A percentile compares a stretch with the other conserved stretches of the same genome.
Conservation (phyloP, 225 moss, liverwort and hornwort species). For the Bryum argenteum region DNA sequence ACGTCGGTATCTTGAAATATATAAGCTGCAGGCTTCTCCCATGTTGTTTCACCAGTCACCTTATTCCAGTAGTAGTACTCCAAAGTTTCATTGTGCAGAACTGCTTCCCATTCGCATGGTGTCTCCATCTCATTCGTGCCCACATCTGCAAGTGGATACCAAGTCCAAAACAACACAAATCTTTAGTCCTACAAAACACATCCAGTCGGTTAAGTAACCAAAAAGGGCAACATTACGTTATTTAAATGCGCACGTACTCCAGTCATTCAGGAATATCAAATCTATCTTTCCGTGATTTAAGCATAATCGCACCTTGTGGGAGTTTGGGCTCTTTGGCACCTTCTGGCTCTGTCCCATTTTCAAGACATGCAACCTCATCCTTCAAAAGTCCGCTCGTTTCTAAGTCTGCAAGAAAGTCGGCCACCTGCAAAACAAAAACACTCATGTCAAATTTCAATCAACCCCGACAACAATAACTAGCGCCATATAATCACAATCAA, state of each 20-base stretch:
- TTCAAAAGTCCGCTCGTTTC: slow-evolving; percentile 65
- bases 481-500: background rate
- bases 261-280: slow-evolving; percentile 21
- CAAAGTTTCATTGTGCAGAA: slow-evolving; percentile 54
- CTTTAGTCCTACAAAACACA: background rate
- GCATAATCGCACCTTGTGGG: slow-evolving; percentile 34
- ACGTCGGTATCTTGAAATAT: slow-evolving; percentile 26
- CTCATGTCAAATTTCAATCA: slow-evolving; percentile 19
- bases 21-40: slow-evolving; percentile 64
- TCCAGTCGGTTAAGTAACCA: slow-evolving; percentile 1
- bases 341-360: slow-evolving; percentile 38
- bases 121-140: slow-evolving; percentile 23
- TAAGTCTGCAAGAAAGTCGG: slow-evolving; percentile 61
- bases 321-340: slow-evolving; percentile 15
- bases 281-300: background rate
- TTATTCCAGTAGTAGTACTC: slow-evolving; percentile 72
- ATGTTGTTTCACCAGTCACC: slow-evolving; percentile 62
- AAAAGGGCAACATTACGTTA: background rate
- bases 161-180: slow-evolving; percentile 17
- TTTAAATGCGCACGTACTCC: background rate
- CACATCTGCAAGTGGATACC: slow-evolving; percentile 35
- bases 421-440: slow-evolving; percentile 49
- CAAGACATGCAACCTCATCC: slow-evolving; percentile 34
- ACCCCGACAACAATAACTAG: background rate
- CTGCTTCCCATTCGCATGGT: slow-evolving; percentile 59